Percentiles rank a stretch among this genome's conserved stretches.
These are phyloP conservation scores for Eucalyptus pumila DNA, from an alignment of 345 rosid species.

Conservation along the genomic window DNA sequence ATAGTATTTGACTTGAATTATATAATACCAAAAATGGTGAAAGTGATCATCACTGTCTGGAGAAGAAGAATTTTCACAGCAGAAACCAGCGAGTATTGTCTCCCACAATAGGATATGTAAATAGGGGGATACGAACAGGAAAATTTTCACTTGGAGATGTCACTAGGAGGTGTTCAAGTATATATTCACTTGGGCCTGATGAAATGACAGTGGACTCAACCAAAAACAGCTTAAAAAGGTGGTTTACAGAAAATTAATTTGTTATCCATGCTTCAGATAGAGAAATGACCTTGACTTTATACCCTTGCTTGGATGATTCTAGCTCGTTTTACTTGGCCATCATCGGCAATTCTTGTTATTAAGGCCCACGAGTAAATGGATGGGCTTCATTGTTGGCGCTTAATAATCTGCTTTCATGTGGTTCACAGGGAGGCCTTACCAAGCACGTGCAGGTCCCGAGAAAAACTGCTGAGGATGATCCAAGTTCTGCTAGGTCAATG, in stretches of 20 bases:
- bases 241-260: neutral
- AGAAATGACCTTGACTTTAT: neutral
- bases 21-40: neutral
- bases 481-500: conserved; percentile 10
- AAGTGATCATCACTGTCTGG: neutral
- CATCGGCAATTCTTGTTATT: neutral
- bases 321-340: neutral
- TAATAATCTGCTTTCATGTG: neutral
- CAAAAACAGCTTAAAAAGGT: neutral
- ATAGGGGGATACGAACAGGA: neutral
- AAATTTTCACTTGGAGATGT: neutral
- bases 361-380: neutral
- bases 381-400: neutral
- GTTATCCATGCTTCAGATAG: neutral
- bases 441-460: conserved; percentile 27
- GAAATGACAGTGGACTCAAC: neutral
- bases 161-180: neutral
- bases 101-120: neutral
- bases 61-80: neutral
- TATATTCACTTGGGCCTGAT: neutral
- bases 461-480: conserved; percentile 28
- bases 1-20: neutral
- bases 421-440: conserved; percentile 30
- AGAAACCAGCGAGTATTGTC: neutral
- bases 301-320: conserved; percentile 11